A percentile compares a stretch with the other conserved stretches of the same genome.
These are phyloP conservation scores for Russula griseocarnosa DNA, from an alignment of 768 basidiomycete genomes.

Conservation along the genomic window DNA sequence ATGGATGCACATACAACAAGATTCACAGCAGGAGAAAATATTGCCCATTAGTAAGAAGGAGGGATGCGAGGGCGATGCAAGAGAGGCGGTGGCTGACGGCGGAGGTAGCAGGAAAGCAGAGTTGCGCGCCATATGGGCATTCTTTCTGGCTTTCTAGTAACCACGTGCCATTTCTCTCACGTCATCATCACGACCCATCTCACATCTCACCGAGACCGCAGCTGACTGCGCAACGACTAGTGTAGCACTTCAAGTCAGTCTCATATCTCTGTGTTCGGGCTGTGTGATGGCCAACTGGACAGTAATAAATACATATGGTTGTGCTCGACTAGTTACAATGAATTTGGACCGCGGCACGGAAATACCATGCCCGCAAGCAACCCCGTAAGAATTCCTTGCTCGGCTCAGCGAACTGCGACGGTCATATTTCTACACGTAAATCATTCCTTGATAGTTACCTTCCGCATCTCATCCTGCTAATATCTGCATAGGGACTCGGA, in stretches of 20 bases:
- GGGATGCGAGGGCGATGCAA: slow-evolving; percentile 13
- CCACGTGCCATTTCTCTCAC: slow-evolving; percentile 12
- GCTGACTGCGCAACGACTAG: slow-evolving; percentile 13
- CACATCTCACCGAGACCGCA: too few relatives aligned
- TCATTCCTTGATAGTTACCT: neutral
- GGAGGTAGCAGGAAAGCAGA: neutral
- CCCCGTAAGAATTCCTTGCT: slow-evolving; percentile 24
- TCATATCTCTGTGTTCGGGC: slow-evolving; percentile 4
- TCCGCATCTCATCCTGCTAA: neutral
- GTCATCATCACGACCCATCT: too few relatives aligned
- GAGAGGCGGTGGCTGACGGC: slow-evolving; percentile 22
- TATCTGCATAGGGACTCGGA: slow-evolving; percentile 38
- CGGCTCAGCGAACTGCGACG: slow-evolving; percentile 29
- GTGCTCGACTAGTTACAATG: neutral
- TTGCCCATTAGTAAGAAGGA: slow-evolving; percentile 55
- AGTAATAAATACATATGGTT: slow-evolving; percentile 3
- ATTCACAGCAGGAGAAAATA: slow-evolving; percentile 76
- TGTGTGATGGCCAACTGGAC: neutral
- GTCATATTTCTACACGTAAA: slow-evolving; percentile 35
- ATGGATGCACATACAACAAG: slow-evolving; percentile 57
- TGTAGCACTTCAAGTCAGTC: neutral
- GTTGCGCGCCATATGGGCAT: neutral
- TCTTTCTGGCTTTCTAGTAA: neutral
- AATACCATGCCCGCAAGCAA: neutral
- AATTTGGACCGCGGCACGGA: neutral